A percentile compares a stretch with the other conserved stretches of the same genome.
Conservation (phyloP, 768 basidiomycete genomes). For the Lanmaoa pseudosensibilis region DNA sequence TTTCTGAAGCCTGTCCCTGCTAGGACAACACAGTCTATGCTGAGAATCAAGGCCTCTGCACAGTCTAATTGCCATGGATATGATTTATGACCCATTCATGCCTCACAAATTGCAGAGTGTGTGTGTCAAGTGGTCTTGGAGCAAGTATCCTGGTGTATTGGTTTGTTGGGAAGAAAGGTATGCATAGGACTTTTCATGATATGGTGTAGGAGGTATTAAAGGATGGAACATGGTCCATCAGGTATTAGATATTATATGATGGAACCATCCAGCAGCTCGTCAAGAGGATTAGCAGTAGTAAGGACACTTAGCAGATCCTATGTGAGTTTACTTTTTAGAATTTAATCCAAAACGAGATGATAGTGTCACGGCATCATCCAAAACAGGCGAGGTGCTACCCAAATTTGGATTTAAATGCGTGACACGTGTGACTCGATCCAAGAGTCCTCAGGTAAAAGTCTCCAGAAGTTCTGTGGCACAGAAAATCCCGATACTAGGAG, state of each 20-base stretch:
- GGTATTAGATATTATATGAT: neutral
- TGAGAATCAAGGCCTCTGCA: neutral
- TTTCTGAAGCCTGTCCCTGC: neutral
- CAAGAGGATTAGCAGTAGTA: neutral
- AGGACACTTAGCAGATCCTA: neutral
- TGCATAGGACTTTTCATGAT: neutral
- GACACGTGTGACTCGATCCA: neutral
- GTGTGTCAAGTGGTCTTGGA: too few species aligned
- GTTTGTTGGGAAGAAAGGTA: too few species aligned
- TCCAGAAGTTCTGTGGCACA: too few species aligned
- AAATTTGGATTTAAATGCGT: neutral
- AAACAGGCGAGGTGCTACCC: neutral
- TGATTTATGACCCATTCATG: neutral
- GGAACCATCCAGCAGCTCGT: neutral
- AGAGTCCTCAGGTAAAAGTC: too few species aligned
- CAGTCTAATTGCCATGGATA: constrained; percentile 1
- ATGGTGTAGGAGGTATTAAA: neutral
- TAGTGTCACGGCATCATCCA: too few species aligned
- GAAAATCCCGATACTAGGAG: too few species aligned
- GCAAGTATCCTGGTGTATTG: too few species aligned
- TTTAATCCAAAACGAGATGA: neutral
- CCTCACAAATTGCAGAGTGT: too few species aligned
- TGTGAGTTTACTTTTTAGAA: neutral
- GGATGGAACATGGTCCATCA: neutral
- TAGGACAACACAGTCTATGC: neutral